Percentiles rank a stretch among this genome's conserved stretches.
Conservation (phyloP, 2,329 filamentous ascomycete species). For the Rutstroemia sydowiana region DNA sequence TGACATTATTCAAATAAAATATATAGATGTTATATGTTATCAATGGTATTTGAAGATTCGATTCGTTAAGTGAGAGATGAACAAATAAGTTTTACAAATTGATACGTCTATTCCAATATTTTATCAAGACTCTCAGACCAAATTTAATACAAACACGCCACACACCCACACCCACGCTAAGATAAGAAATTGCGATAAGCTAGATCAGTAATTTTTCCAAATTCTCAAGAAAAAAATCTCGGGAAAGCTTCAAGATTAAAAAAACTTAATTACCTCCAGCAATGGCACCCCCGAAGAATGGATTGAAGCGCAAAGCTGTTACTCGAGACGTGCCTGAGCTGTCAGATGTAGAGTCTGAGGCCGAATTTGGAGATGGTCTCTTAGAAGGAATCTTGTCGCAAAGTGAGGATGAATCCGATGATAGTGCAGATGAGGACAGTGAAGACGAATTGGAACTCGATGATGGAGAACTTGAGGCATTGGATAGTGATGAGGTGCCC, state of each 20-base stretch:
- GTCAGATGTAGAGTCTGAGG: slow-evolving; percentile 47
- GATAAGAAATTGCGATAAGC: slow-evolving; percentile 17
- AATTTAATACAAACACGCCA: no score
- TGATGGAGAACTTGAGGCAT: slow-evolving; percentile 33
- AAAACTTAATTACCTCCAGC: slow-evolving; percentile 9
- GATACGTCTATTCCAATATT: no score
- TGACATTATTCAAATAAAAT: no score
- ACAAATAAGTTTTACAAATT: no score
- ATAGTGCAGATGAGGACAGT: slow-evolving; percentile 36
- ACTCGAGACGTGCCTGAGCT: slow-evolving; percentile 43
- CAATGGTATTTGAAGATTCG: no score
- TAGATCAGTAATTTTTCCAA: slow-evolving; percentile 7
- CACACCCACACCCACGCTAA: no score
- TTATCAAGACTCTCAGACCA: no score
- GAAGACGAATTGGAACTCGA: no score
- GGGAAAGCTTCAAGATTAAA: slow-evolving; percentile 10
- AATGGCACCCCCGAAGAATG: slow-evolving; percentile 25
- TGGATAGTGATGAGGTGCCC: slow-evolving; percentile 44
- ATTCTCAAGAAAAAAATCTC: slow-evolving; percentile 16
- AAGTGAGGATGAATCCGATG: slow-evolving; percentile 50
- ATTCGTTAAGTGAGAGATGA: no score
- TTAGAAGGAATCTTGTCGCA: slow-evolving; percentile 51
- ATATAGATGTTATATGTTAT: no score
- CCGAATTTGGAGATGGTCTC: slow-evolving; percentile 49
- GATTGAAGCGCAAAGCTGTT: slow-evolving; percentile 56